Conservation (phyloP, 345 rosid genomes). For the Conringia planisiliqua region DNA sequence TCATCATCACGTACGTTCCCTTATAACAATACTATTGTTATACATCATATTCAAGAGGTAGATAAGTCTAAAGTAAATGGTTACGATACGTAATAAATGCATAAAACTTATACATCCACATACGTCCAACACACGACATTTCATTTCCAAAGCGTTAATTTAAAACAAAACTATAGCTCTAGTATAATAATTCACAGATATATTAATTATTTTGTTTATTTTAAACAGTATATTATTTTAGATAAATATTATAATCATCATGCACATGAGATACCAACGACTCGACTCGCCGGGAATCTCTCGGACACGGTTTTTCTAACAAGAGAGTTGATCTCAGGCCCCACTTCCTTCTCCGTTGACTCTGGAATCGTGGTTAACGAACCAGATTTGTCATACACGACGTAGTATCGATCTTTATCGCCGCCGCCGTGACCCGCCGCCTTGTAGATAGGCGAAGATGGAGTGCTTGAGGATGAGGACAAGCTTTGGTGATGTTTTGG, state of each 20-base stretch:
- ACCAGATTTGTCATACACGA: slow-evolving; percentile 62
- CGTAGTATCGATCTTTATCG: slow-evolving; percentile 38
- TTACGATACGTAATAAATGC: slow-evolving; percentile 15
- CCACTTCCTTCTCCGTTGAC: slow-evolving; percentile 43
- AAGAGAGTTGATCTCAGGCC: slow-evolving; percentile 55
- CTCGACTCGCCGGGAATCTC: slow-evolving; percentile 52
- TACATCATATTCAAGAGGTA: neutral
- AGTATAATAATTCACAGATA: neutral
- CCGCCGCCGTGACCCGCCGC: slow-evolving; percentile 19
- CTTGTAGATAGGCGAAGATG: slow-evolving; percentile 22
- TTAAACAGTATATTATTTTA: neutral
- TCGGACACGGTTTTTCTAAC: slow-evolving; percentile 61
- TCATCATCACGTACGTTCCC: neutral
- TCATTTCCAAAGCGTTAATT: slow-evolving; percentile 2
- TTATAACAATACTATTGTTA: neutral
- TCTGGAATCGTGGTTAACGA: slow-evolving; percentile 85
- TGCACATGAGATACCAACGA: slow-evolving; percentile 58
- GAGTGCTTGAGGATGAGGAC: slow-evolving; percentile 12
- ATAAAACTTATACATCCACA: neutral
- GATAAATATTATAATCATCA: slow-evolving; percentile 3
- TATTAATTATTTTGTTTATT: neutral
- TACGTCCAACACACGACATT: slow-evolving; percentile 10
- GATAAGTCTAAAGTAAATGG: neutral
- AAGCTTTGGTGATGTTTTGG: slow-evolving; percentile 31
- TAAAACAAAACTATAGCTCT: neutral